A percentile compares a stretch with the other conserved stretches of the same genome.
Conservation (phyloP, 495 filamentous ascomycete genomes). For the Xylaria longipes region DNA sequence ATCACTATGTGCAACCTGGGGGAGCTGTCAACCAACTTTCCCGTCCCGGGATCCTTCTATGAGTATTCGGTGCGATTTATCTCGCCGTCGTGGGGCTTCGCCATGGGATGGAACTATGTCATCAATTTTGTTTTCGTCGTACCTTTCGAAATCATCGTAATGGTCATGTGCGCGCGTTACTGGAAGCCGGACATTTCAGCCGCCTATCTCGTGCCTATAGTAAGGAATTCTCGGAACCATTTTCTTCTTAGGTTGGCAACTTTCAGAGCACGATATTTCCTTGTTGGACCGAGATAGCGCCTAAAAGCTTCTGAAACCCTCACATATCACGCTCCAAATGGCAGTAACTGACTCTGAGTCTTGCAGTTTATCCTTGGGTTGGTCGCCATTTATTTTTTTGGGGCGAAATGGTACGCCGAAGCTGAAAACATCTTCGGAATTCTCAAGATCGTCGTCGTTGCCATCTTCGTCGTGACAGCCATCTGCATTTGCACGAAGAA, state of each 20-base stretch:
- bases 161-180: constrained; percentile 55
- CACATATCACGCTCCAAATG: neutral
- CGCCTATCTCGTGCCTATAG: constrained; percentile 49
- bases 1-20: constrained; percentile 61
- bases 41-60: constrained; percentile 56
- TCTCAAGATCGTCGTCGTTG: constrained; percentile 52
- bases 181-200: constrained; percentile 54
- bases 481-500: constrained; percentile 46
- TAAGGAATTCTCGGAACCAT: neutral
- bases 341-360: neutral
- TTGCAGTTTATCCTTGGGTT: constrained; percentile 47
- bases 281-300: neutral
- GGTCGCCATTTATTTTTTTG: constrained; percentile 64
- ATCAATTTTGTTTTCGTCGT: constrained; percentile 58
- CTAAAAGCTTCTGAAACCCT: no score
- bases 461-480: constrained; percentile 50
- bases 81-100: constrained; percentile 72
- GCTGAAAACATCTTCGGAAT: constrained; percentile 57
- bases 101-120: constrained; percentile 75
- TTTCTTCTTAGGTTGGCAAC: neutral
- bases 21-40: constrained; percentile 66
- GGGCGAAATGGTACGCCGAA: constrained; percentile 61
- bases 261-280: neutral
- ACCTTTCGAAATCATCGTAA: constrained; percentile 54
- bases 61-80: constrained; percentile 69